Conservation (phyloP, 345 rosid species). For the Populus simonii region DNA sequence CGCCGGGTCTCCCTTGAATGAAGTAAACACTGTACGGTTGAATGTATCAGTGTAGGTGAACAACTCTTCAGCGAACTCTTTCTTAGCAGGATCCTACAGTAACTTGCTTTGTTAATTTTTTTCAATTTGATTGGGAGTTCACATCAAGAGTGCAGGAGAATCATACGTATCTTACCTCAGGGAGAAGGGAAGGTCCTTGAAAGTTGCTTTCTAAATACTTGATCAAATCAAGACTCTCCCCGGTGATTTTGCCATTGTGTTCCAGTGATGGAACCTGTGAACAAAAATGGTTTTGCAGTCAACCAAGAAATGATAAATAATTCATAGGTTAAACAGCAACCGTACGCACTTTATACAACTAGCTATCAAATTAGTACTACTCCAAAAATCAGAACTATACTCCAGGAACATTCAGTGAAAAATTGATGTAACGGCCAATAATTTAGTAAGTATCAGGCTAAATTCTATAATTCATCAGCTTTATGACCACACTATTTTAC, state of each 20-base stretch:
- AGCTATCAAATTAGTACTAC: background rate
- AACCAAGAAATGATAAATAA: background rate
- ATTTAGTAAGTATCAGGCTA: background rate
- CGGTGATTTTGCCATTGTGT: constrained; percentile 79
- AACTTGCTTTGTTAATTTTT: constrained; percentile 8
- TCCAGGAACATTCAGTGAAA: background rate
- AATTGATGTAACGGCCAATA: background rate
- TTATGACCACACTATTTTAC: background rate
- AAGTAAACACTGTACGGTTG: constrained; percentile 25
- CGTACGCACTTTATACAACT: background rate
- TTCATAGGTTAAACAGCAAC: background rate
- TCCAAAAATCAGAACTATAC: background rate
- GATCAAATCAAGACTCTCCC: constrained; percentile 84
- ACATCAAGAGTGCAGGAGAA: background rate
- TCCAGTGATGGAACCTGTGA: constrained; percentile 83
- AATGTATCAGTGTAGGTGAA: constrained; percentile 58
- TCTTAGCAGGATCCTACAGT: constrained; percentile 64
- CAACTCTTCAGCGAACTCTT: constrained; percentile 60
- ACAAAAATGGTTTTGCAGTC: background rate
- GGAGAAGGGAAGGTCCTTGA: constrained; percentile 73
- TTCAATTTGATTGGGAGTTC: background rate
- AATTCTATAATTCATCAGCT: background rate
- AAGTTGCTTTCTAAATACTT: constrained; percentile 77
- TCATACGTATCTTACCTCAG: constrained; percentile 40
- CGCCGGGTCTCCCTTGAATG: constrained; percentile 61